A percentile compares a stretch with the other conserved stretches of the same genome.
Conservation (phyloP, 768 basidiomycete genomes). For the Kwoniella newhampshirensis region DNA sequence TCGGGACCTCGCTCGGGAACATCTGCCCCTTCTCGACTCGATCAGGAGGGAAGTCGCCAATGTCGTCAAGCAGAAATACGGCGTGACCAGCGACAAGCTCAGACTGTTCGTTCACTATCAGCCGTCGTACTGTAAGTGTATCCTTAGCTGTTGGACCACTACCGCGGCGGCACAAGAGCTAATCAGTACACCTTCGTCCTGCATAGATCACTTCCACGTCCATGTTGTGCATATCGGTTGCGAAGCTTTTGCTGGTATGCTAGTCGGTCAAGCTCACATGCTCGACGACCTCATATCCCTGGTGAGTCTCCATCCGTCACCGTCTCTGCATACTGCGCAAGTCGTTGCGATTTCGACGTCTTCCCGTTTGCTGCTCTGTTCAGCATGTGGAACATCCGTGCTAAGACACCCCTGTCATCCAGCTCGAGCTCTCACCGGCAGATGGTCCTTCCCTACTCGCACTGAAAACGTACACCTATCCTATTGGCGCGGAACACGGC, state of each 20-base stretch:
- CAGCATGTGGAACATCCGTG: background rate
- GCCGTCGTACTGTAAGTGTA: conserved; percentile 83
- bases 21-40: conserved; percentile 66
- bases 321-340: background rate
- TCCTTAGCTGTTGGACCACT: background rate
- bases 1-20: conserved; percentile 68
- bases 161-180: background rate
- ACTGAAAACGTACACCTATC: conserved; percentile 75
- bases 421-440: conserved; percentile 64
- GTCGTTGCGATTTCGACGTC: background rate
- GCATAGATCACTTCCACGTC: conserved; percentile 88
- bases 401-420: conserved; percentile 12
- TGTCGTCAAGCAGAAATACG: conserved; percentile 66
- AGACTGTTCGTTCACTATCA: conserved; percentile 91
- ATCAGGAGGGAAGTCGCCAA: conserved; percentile 63
- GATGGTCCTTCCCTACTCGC: conserved; percentile 62
- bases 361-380: background rate
- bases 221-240: conserved; percentile 82
- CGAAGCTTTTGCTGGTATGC: conserved; percentile 66
- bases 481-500: conserved; percentile 77
- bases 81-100: conserved; percentile 63
- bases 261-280: conserved; percentile 86
- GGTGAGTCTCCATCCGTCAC: conserved; percentile 55
- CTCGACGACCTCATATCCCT: conserved; percentile 87
- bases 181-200: background rate